Evolutionary conservation across 371 early-diverging fungal species (phyloP).

Genomic region (Mortierella sp.): DNA sequence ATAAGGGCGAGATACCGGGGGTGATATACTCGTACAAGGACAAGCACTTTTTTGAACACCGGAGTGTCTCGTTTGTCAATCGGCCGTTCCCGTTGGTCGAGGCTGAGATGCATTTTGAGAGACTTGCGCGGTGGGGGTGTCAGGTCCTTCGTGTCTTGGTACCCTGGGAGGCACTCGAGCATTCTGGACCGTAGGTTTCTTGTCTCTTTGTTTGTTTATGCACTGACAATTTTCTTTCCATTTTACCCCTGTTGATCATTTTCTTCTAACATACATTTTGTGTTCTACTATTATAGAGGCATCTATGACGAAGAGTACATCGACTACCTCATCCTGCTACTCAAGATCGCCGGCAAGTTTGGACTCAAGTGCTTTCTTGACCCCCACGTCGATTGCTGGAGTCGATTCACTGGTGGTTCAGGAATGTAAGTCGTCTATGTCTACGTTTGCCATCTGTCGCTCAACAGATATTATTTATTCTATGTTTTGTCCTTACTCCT

Average conservation of each 20-base stretch:
- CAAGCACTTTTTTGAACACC: conserved; percentile 71
- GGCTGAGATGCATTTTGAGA: conserved; percentile 79
- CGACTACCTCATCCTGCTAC: conserved; percentile 72
- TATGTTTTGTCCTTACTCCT: neutral
- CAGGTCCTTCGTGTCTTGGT: conserved; percentile 79
- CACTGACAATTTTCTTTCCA: neutral
- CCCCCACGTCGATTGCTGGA: conserved; percentile 77
- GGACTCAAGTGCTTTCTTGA: conserved; percentile 86
- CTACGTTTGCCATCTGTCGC: neutral
- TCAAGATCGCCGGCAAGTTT: conserved; percentile 73
- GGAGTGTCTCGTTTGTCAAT: conserved; percentile 74
- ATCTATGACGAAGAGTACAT: conserved; percentile 87
- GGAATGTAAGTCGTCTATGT: conserved; percentile 59
- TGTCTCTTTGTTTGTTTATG: neutral
- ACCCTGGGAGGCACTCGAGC: conserved; percentile 90
- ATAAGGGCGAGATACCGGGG: conserved; percentile 37
- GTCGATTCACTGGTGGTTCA: conserved; percentile 75
- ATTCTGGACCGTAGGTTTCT: conserved; percentile 68
- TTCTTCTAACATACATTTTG: neutral
- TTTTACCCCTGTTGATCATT: neutral
- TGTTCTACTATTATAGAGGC: conserved; percentile 61
- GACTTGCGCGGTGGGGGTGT: conserved; percentile 84
- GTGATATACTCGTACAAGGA: conserved; percentile 54
- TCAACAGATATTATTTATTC: neutral
- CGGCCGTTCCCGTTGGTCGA: conserved; percentile 85